Evolutionary conservation across 257 asterid species (phyloP), one percentile per base, ranked within the genome.

Genomic region (Nemophila menziesii): DNA sequence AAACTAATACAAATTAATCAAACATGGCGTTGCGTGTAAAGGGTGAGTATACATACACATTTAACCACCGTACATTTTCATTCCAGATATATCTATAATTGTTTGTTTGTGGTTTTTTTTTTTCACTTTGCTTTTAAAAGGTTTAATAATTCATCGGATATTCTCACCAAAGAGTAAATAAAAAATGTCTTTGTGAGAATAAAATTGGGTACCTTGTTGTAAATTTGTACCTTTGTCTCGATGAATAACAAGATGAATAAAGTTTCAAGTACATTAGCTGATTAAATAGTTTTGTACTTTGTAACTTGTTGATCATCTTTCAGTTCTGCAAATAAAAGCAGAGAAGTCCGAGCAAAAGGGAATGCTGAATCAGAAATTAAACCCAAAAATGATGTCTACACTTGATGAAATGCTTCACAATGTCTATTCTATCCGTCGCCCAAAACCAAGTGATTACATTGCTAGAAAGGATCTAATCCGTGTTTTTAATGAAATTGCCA

Each of bases 401-500:
- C 68, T 82, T 36, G 92, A 79, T 8, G 67, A 69, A 50, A 55
- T 79, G 56, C 86, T 86, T 67, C 68, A 63, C 41, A 83, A 72
- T 44, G 75, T 72, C 62, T 82, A 64, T 58, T 55, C 20, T 34
- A 70, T 16, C 54, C 63, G 62, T 17, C 79, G 70, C 42, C 96
- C 96, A 46, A 74, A 62, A 34, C 71, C 69, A 49, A 36, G 52
- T 46, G 96, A 82, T 34, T 86, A 86, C 59, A 70, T 65, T 39
- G 79, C 27, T 38, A 78, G 96, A 26, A 82, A 57, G 65, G 81
- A 82, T 24, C 55, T 86, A 49, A 43, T 86, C 63, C 74, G 68
- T 26, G 73, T 79, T 44, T 82, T 86, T 44, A 82, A 86, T 48
- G 86, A 70, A 55, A 86, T 86, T 37, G 81, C 92, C n/a, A 72